Conservation (phyloP, 2,329 filamentous ascomycete genomes). For the Leptodontidium sp. region DNA sequence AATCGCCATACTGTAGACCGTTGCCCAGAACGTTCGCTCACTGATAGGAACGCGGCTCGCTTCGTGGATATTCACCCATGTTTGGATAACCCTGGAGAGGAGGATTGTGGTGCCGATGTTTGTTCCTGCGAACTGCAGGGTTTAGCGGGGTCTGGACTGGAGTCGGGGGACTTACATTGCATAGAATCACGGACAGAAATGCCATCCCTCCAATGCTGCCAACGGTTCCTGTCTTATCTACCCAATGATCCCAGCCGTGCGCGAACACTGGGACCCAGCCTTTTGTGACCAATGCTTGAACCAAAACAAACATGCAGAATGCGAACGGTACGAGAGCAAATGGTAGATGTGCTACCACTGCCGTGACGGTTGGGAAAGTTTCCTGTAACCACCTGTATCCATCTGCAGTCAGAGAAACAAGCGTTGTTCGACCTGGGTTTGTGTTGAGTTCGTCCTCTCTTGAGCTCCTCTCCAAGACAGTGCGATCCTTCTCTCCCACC, state of each 20-base stretch:
- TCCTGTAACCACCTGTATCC: slow-evolving; percentile 68
- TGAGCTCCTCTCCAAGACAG: not conserved
- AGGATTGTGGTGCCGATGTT: slow-evolving; percentile 82
- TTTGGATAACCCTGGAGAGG: slow-evolving; percentile 73
- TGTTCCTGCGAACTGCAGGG: slow-evolving; percentile 72
- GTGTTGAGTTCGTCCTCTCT: not conserved
- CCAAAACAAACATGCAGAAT: slow-evolving; percentile 77
- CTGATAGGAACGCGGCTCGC: slow-evolving; percentile 58
- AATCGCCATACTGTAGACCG: slow-evolving; percentile 77
- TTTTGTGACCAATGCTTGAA: slow-evolving; percentile 76
- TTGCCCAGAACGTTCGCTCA: slow-evolving; percentile 75
- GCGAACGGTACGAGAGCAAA: slow-evolving; percentile 75
- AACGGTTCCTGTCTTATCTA: slow-evolving; percentile 71
- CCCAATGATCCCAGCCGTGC: slow-evolving; percentile 78
- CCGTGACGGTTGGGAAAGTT: slow-evolving; percentile 74
- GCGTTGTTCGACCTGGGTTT: slow-evolving; percentile 49
- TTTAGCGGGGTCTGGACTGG: slow-evolving; percentile 30
- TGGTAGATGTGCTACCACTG: slow-evolving; percentile 71
- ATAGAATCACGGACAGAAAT: slow-evolving; percentile 74
- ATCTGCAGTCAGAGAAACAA: slow-evolving; percentile 58
- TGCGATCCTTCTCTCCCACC: not conserved
- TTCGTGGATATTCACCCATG: slow-evolving; percentile 69
- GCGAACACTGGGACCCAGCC: slow-evolving; percentile 80
- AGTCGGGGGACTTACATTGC: slow-evolving; percentile 65
- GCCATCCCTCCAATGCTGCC: slow-evolving; percentile 77